Conservation (phyloP, 1,139 yeast species). For the Saccharomycopsis hybrid region DNA sequence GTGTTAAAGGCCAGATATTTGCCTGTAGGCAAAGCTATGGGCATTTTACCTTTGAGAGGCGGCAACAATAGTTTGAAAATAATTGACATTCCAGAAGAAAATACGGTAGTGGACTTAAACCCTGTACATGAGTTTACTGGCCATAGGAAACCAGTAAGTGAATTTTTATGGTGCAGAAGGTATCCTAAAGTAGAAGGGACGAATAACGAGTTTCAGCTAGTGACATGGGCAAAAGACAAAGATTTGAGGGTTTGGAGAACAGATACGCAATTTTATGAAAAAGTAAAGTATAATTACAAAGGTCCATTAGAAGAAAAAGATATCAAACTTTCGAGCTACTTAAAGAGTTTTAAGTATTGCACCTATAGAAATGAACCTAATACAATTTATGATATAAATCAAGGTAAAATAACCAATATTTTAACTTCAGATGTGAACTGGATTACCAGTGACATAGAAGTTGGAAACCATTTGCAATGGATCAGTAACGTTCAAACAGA, state of each 20-base stretch:
- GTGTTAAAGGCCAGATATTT: conserved; percentile 81
- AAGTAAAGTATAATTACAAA: conserved; percentile 47
- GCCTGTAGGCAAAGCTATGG: conserved; percentile 90
- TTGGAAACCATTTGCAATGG: conserved; percentile 65
- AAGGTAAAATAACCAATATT: conserved; percentile 24
- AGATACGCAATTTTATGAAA: conserved; percentile 49
- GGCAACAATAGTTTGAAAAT: conserved; percentile 73
- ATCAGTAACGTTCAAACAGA: conserved; percentile 31
- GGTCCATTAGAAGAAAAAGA: conserved; percentile 31
- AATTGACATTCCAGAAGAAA: conserved; percentile 38
- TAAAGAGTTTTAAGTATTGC: conserved; percentile 30
- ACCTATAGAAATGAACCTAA: conserved; percentile 45
- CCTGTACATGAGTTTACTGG: conserved; percentile 68
- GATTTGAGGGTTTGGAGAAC: conserved; percentile 82
- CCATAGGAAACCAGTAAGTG: conserved; percentile 78
- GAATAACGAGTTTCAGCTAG: conserved; percentile 80
- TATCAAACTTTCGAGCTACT: conserved; percentile 34
- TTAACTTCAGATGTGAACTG: conserved; percentile 20
- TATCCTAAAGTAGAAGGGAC: conserved; percentile 38
- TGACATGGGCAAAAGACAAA: conserved; percentile 90
- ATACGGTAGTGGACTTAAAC: conserved; percentile 32
- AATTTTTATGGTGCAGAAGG: conserved; percentile 78
- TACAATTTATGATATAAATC: conserved; percentile 14
- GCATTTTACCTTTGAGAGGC: conserved; percentile 85
- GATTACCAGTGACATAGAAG: conserved; percentile 10